Conservation (phyloP, 768 basidiomycete species). For the Termitomyces titanicus region DNA sequence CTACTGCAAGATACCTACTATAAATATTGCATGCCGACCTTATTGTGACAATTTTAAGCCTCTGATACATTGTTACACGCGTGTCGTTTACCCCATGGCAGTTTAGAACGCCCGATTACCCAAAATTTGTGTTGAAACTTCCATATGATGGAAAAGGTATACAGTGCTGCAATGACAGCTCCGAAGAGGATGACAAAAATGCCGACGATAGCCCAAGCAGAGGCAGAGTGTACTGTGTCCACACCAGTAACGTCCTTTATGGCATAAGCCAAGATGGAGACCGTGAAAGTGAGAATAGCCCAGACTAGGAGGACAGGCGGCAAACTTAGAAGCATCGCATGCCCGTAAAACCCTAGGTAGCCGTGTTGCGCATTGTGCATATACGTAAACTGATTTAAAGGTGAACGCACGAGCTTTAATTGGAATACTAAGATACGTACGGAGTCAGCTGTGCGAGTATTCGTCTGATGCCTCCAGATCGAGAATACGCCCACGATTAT, state of each 20-base stretch:
- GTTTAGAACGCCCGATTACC: constrained; percentile 17
- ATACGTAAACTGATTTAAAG: constrained; percentile 41
- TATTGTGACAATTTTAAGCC: too few relatives aligned
- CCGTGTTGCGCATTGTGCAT: constrained; percentile 48
- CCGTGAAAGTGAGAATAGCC: constrained; percentile 47
- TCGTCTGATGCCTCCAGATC: constrained; percentile 53
- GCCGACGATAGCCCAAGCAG: constrained; percentile 38
- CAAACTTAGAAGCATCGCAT: constrained; percentile 48
- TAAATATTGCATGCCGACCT: too few relatives aligned
- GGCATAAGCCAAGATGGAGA: constrained; percentile 42
- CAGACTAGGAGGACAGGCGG: constrained; percentile 54
- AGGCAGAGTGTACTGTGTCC: constrained; percentile 21
- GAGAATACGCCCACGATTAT: constrained; percentile 54
- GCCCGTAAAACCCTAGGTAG: constrained; percentile 42
- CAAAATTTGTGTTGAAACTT: constrained; percentile 30
- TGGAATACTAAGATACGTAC: constrained; percentile 21
- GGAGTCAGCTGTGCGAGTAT: constrained; percentile 39
- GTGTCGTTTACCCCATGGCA: constrained; percentile 12
- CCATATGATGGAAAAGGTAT: constrained; percentile 51
- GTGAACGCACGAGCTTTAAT: not conserved
- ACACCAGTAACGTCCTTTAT: constrained; percentile 29
- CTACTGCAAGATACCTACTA: too few relatives aligned
- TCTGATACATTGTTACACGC: not conserved
- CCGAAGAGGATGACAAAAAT: constrained; percentile 38
- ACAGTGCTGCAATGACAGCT: constrained; percentile 35